Conservation (phyloP, 345 rosid genomes). For the Angophora floribunda region DNA sequence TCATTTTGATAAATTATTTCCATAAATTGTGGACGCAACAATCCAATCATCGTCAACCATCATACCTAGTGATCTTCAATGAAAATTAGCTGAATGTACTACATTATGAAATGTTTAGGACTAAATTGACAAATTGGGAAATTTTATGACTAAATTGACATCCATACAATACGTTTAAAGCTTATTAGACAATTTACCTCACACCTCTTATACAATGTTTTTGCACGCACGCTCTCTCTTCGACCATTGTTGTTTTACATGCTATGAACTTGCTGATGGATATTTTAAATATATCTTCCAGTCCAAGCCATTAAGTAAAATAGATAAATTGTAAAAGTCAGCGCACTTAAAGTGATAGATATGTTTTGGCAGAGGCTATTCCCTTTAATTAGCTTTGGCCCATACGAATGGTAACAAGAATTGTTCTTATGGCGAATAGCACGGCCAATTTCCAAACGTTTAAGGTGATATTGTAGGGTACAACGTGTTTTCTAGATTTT, state of each 20-base stretch:
- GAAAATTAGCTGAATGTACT: too few species aligned
- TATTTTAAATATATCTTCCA: background rate
- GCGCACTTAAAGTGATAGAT: background rate
- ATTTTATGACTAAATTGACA: too few species aligned
- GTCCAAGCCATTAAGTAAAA: background rate
- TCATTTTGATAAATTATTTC: too few species aligned
- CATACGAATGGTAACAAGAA: background rate
- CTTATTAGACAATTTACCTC: too few species aligned
- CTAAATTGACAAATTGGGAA: too few species aligned
- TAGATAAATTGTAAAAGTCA: too few species aligned
- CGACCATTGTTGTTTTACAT: background rate
- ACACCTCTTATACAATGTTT: background rate
- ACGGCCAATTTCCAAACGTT: background rate
- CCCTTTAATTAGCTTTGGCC: background rate
- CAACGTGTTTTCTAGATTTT: background rate
- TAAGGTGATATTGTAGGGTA: background rate
- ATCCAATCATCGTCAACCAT: background rate
- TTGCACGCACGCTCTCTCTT: background rate
- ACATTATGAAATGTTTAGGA: too few species aligned
- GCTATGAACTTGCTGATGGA: background rate
- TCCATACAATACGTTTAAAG: too few species aligned
- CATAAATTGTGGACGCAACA: accelerated
- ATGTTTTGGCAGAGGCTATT: background rate
- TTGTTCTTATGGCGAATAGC: background rate
- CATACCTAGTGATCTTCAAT: too few species aligned